Evolutionary conservation across 2,329 filamentous ascomycete genomes (phyloP), one percentile per base, ranked within the genome.

Genomic region (Colletotrichum ledebouriae): DNA sequence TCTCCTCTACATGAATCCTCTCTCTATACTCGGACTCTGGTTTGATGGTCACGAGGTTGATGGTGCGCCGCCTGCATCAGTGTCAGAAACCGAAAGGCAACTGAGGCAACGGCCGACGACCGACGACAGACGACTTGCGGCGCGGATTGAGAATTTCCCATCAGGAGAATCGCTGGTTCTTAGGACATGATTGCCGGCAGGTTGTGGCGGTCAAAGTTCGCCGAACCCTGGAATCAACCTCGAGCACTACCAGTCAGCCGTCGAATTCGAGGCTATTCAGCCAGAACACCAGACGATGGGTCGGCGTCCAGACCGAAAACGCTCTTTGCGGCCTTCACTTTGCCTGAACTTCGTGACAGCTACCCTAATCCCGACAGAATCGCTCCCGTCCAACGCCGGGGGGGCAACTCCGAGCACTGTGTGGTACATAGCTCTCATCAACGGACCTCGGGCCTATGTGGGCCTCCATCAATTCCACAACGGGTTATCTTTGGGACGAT

Each of bases 371-470:
- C 47, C 46, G 46, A 47, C 47, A 33, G 42, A 42, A 9, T 44
- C 22, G 22, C 37, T 10, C 11, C 20, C 11, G 13, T 15, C 29
- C 9, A n/a, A 17, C 12, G n/a, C n/a, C n/a, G 17, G 12, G 12
- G 11, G 37, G 6, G 13, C 22, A 55, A 56, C 22, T 59, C 56
- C 55, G 17, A 50, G 37, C 61, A 68, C 66, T 68, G 66, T 68
- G 66, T 37, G 42, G 41, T 65, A 65, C 66, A 65, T 39, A 47
- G 47, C 42, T 20, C 15, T 15, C 47, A 60, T 56, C 61, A 49
- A 29, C 66, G 49, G 62, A 20, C 61, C 33, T 56, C 49, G 41
- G 55, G 29, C 33, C 22, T 33, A 49, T 60, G 55, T 59, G 55
- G 42, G 29, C 47, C 47, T 33, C 37, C 15, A 55, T 42, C 22